These are phyloP conservation scores for Pythium sp. DNA, from an alignment of 352 stramenopile species.

Conservation along the genomic window DNA sequence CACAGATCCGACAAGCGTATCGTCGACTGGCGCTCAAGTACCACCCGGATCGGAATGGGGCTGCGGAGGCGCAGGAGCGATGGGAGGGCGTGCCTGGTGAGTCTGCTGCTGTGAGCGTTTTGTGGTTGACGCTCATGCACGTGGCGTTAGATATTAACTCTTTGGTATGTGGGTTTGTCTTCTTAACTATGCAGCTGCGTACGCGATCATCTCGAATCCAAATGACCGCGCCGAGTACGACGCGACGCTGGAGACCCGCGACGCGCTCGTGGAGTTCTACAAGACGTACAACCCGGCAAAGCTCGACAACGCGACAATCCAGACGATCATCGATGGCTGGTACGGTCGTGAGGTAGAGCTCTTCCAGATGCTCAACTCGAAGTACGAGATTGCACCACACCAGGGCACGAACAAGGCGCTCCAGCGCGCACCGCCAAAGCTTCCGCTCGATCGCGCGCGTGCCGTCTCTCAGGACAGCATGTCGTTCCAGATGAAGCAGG, in stretches of 20 bases:
- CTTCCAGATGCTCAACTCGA: constrained; percentile 84
- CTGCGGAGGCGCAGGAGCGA: constrained; percentile 49
- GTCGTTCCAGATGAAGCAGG: constrained; percentile 52
- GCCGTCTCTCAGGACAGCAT: constrained; percentile 64
- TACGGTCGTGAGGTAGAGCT: constrained; percentile 81
- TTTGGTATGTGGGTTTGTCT: not conserved
- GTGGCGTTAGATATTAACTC: not conserved
- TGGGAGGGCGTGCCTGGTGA: constrained; percentile 71
- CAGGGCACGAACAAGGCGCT: constrained; percentile 58
- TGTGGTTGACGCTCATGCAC: not conserved
- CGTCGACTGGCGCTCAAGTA: constrained; percentile 82
- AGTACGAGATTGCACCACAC: constrained; percentile 82
- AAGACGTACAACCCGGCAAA: constrained; percentile 82
- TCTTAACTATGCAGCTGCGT: constrained; percentile 30
- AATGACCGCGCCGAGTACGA: constrained; percentile 81
- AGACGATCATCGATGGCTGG: constrained; percentile 86
- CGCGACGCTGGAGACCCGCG: constrained; percentile 66
- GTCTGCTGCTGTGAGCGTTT: not conserved
- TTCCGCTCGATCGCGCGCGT: constrained; percentile 54
- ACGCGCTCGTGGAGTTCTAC: constrained; percentile 83
- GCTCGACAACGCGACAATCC: constrained; percentile 80
- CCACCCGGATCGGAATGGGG: constrained; percentile 92
- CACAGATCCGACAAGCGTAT: constrained; percentile 91
- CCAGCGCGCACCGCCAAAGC: constrained; percentile 34
- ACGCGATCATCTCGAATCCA: constrained; percentile 73